Conservation (phyloP, 257 asterid genomes). For the Scutellaria baicalensis region DNA sequence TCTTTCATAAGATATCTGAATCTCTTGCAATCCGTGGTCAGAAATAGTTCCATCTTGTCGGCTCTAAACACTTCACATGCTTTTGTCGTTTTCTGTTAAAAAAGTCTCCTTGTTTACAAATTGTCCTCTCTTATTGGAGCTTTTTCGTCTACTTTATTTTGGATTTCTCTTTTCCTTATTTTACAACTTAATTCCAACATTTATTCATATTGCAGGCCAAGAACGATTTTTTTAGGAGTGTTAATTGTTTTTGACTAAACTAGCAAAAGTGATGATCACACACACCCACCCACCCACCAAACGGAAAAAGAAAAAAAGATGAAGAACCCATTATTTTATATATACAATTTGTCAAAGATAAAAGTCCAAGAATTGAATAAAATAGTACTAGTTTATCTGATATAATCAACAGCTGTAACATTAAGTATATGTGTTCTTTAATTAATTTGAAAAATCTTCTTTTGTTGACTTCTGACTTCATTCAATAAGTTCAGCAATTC, state of each 20-base stretch:
- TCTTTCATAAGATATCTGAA: background rate
- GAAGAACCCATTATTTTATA: background rate
- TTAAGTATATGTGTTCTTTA: background rate
- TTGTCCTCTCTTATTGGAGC: background rate
- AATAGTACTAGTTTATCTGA: background rate
- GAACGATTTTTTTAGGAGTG: too few relatives aligned
- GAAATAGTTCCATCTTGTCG: background rate
- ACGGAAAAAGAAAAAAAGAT: background rate
- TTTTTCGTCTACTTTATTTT: background rate
- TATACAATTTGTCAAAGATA: background rate
- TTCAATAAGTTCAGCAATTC: background rate
- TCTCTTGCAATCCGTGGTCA: background rate
- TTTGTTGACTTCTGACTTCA: conserved; percentile 6
- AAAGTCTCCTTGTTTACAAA: background rate
- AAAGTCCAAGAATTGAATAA: background rate
- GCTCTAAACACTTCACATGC: too few relatives aligned
- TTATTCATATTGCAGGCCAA: background rate
- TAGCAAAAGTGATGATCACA: background rate
- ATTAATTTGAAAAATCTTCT: background rate
- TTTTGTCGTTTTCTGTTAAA: too few relatives aligned
- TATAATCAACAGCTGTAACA: background rate
- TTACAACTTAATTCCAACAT: background rate
- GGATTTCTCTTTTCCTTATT: background rate
- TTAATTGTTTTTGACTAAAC: background rate
- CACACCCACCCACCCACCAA: background rate